Percentiles rank a stretch among this genome's conserved stretches.
Evolutionary conservation across 2,329 filamentous ascomycete genomes (phyloP).

Genomic region (Fulvia fulva): DNA sequence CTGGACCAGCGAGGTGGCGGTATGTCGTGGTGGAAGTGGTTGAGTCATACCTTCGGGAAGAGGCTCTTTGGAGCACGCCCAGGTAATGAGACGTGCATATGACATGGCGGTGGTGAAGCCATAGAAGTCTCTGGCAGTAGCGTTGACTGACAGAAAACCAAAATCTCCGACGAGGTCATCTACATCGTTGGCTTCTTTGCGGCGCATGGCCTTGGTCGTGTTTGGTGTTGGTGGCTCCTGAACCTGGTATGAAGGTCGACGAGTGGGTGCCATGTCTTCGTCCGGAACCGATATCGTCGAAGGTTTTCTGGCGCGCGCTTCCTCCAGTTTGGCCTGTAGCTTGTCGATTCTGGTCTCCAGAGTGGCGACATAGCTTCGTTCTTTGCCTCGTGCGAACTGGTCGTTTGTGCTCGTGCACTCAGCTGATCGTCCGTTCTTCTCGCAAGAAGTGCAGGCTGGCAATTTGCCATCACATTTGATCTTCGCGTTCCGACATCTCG

Average conservation of each 20-base stretch:
- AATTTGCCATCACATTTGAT: conserved; percentile 98
- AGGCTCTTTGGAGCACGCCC: conserved; percentile 71
- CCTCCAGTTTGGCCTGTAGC: conserved; percentile 69
- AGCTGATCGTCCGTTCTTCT: conserved; percentile 78
- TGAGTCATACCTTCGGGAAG: conserved; percentile 59
- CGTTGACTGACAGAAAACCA: conserved; percentile 90
- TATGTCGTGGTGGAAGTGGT: conserved; percentile 66
- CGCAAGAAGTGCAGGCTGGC: conserved; percentile 90
- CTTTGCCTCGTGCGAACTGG: conserved; percentile 92
- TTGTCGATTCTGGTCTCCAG: conserved; percentile 89
- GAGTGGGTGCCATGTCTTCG: conserved; percentile 46
- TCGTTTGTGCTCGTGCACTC: conserved; percentile 95
- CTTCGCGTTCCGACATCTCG: conserved; percentile 82
- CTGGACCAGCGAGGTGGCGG: conserved; percentile 66
- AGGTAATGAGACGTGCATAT: conserved; percentile 81
- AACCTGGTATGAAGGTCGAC: conserved; percentile 43
- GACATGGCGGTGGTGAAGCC: conserved; percentile 85
- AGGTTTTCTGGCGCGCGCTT: conserved; percentile 66
- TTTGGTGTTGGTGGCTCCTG: conserved; percentile 30
- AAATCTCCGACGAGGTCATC: conserved; percentile 92
- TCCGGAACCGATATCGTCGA: conserved; percentile 66
- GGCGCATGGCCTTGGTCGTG: conserved; percentile 41
- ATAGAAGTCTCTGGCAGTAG: conserved; percentile 90
- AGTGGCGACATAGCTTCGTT: conserved; percentile 92
- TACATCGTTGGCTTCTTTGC: conserved; percentile 75